Percentiles rank a stretch among this genome's conserved stretches.
Conservation (phyloP, 306 rosid genomes). For the Purshia tridentata region DNA sequence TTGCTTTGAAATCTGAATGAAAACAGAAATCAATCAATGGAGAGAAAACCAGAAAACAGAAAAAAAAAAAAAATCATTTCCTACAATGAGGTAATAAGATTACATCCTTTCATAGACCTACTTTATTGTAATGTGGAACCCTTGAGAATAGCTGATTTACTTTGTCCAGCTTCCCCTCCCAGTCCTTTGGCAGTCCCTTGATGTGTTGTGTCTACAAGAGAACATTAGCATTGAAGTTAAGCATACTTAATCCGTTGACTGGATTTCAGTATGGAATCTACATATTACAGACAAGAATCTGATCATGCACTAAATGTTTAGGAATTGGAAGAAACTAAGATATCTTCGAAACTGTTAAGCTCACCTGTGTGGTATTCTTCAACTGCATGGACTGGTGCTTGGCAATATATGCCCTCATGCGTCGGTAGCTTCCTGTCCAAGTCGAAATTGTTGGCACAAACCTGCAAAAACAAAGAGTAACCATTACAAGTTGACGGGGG, state of each 20-base stretch:
- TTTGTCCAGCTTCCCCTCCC: slow-evolving; percentile 61
- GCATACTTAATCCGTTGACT: background rate
- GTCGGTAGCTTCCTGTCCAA: slow-evolving; percentile 82
- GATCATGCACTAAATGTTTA: background rate
- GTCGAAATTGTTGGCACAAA: slow-evolving; percentile 69
- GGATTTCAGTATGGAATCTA: background rate
- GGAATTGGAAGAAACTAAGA: background rate
- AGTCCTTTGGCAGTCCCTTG: slow-evolving; percentile 65
- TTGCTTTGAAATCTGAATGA: slow-evolving; percentile 62
- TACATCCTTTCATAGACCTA: slow-evolving; percentile 18
- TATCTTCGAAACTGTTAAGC: slow-evolving; percentile 3
- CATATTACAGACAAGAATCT: background rate
- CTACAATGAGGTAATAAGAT: background rate
- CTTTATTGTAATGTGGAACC: slow-evolving; percentile 79
- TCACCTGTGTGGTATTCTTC: slow-evolving; percentile 71
- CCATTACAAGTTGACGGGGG: background rate
- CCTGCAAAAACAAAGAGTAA: slow-evolving; percentile 37
- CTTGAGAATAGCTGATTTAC: slow-evolving; percentile 68
- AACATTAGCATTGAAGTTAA: background rate
- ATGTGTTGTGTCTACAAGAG: slow-evolving; percentile 54
- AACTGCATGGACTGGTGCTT: slow-evolving; percentile 76
- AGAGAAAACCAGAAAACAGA: background rate
- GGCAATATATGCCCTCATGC: slow-evolving; percentile 69
- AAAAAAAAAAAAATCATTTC: background rate
- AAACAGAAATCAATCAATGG: slow-evolving; percentile 2